phyloP scores from a whole-genome alignment of 1,284 basidiomycete species.

The Boletus sp. region DNA sequence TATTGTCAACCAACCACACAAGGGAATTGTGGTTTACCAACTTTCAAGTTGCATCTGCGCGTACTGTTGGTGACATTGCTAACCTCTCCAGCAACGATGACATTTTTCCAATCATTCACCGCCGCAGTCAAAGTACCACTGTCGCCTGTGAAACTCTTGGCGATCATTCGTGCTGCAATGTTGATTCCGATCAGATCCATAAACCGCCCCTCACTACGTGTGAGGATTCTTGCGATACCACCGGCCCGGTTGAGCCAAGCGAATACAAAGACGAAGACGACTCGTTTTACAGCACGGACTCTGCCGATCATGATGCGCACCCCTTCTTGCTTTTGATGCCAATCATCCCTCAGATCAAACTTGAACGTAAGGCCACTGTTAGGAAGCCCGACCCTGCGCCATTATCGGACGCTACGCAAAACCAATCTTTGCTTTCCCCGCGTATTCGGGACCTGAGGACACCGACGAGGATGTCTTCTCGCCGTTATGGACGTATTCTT shows the following conservation, averaged over 20 bases:
- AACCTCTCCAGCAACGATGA: constrained; percentile 5
- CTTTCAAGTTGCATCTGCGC: constrained; percentile 8
- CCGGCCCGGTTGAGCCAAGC: neutral
- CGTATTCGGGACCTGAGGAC: constrained; percentile 15
- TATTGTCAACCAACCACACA: constrained; percentile 17
- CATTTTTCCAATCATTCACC: neutral
- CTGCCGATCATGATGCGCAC: constrained; percentile 27
- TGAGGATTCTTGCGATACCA: neutral
- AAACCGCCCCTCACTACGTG: neutral
- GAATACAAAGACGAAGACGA: constrained; percentile 11
- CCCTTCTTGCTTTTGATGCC: constrained; percentile 28
- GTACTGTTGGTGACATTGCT: constrained; percentile 16
- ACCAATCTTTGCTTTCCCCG: constrained; percentile 19
- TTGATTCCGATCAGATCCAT: neutral
- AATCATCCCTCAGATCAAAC: constrained; percentile 26
- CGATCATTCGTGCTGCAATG: neutral
- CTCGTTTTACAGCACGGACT: constrained; percentile 29
- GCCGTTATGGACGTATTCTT: constrained; percentile 16
- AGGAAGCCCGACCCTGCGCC: constrained; percentile 11
- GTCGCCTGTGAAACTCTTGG: neutral
- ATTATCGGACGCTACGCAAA: neutral
- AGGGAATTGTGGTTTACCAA: constrained; percentile 20
- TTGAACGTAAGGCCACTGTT: constrained; percentile 29
- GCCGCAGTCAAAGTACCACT: neutral
- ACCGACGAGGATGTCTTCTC: constrained; percentile 18